These are phyloP conservation scores for Fusarium lyarnte DNA, from an alignment of 2,329 filamentous ascomycete genomes.

Conservation along the genomic window DNA sequence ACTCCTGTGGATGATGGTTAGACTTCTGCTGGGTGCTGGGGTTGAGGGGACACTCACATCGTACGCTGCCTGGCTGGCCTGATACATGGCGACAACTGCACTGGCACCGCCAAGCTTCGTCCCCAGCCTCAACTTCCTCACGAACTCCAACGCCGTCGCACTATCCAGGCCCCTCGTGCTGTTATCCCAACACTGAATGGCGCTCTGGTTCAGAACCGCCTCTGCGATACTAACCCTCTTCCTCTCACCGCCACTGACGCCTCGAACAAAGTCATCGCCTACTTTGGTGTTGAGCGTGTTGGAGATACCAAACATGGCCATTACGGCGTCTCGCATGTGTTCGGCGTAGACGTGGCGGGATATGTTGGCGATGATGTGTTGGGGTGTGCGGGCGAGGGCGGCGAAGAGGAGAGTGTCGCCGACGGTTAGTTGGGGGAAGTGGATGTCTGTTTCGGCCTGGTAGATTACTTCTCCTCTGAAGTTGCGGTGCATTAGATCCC, in stretches of 20 bases:
- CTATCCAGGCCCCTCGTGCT: slow-evolving; percentile 71
- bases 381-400: slow-evolving; percentile 71
- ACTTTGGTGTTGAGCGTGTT: slow-evolving; percentile 75
- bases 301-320: slow-evolving; percentile 75
- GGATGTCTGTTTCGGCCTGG: slow-evolving; percentile 81
- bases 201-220: slow-evolving; percentile 48
- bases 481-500: slow-evolving; percentile 32
- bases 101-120: slow-evolving; percentile 68
- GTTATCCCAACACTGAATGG: slow-evolving; percentile 76
- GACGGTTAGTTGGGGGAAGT: slow-evolving; percentile 78
- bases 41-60: slow-evolving; percentile 42
- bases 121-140: slow-evolving; percentile 66
- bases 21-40: too few species aligned
- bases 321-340: slow-evolving; percentile 74
- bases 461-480: slow-evolving; percentile 82
- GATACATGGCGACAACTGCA: slow-evolving; percentile 71
- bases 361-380: slow-evolving; percentile 60
- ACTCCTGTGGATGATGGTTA: slow-evolving; percentile 42
- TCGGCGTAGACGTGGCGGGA: slow-evolving; percentile 59
- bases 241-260: slow-evolving; percentile 62
- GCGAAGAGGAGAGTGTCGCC: slow-evolving; percentile 81
- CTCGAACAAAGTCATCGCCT: slow-evolving; percentile 75
- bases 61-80: slow-evolving; percentile 58
- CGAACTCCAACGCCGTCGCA: slow-evolving; percentile 71
- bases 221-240: slow-evolving; percentile 53